These are phyloP conservation scores for Backusella psychrophila DNA, from an alignment of 192 early-diverging fungal species.

Conservation along the genomic window DNA sequence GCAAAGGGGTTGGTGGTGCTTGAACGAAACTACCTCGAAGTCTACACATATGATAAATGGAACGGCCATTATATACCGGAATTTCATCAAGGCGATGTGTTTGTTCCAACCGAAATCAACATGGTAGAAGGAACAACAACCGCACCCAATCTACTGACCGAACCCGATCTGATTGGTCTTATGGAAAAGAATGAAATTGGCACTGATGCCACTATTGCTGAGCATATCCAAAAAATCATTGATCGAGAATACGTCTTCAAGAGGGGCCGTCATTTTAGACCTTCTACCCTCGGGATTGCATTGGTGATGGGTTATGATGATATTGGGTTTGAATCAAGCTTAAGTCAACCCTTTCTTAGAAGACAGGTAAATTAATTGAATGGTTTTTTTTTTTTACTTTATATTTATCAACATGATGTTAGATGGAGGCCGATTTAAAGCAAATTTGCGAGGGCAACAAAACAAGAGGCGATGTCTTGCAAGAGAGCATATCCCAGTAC, in stretches of 20 bases:
- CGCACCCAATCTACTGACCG: conserved; percentile 75
- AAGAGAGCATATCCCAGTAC: conserved; percentile 69
- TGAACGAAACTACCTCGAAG: conserved; percentile 89
- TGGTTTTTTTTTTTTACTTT: background rate
- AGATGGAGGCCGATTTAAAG: conserved; percentile 81
- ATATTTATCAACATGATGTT: conserved; percentile 12
- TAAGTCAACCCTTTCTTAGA: conserved; percentile 88
- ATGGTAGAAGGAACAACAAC: conserved; percentile 69
- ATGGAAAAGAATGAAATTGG: conserved; percentile 97
- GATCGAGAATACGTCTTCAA: conserved; percentile 86
- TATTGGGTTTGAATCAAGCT: conserved; percentile 80
- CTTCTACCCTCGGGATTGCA: conserved; percentile 84
- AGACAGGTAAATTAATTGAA: conserved; percentile 51
- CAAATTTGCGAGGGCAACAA: conserved; percentile 68
- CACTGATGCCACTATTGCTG: conserved; percentile 95
- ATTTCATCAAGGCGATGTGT: conserved; percentile 65
- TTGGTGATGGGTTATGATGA: conserved; percentile 85
- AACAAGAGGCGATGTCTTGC: conserved; percentile 65
- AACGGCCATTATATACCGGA: conserved; percentile 65
- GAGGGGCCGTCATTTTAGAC: conserved; percentile 53
- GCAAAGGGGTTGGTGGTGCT: conserved; percentile 74
- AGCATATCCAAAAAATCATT: conserved; percentile 93
- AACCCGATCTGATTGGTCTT: conserved; percentile 80
- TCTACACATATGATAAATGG: conserved; percentile 94
- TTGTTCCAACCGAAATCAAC: conserved; percentile 64